phyloP scores from a whole-genome alignment of 208 protist genomes.

The Acanthamoeba castellanii region DNA sequence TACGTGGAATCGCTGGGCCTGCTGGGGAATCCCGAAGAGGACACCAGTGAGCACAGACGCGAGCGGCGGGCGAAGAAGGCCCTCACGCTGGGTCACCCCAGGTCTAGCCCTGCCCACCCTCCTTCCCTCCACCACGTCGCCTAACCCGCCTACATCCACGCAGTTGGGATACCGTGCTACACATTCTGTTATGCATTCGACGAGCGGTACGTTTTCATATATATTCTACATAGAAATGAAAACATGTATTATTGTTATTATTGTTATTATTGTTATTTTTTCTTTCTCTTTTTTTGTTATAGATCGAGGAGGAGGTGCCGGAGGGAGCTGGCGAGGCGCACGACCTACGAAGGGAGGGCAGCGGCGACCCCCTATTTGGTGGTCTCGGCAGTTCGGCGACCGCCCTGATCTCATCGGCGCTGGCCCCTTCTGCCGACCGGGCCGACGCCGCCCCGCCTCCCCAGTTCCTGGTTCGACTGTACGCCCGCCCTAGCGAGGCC shows the following conservation, averaged over 20 bases:
- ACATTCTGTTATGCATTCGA: neutral
- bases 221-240: too few relatives aligned
- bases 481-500: neutral
- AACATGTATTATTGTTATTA: too few relatives aligned
- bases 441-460: neutral
- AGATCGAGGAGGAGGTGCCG: too few relatives aligned
- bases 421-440: neutral
- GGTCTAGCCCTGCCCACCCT: neutral
- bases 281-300: too few relatives aligned
- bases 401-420: neutral
- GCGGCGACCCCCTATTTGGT: neutral
- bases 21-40: neutral
- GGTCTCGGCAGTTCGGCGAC: neutral
- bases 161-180: conserved; percentile 20
- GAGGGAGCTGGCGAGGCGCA: too few relatives aligned
- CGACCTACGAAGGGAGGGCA: too few relatives aligned
- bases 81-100: neutral
- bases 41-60: neutral
- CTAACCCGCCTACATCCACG: neutral
- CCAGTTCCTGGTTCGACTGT: neutral
- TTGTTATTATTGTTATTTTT: too few relatives aligned
- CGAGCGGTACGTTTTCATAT: neutral
- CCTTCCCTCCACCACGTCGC: neutral
- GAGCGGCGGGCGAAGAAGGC: neutral
- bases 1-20: conserved; percentile 12